Base-by-base conservation (phyloP, 2,329 filamentous ascomycete genomes). In the Phialophora tarda region DNA sequence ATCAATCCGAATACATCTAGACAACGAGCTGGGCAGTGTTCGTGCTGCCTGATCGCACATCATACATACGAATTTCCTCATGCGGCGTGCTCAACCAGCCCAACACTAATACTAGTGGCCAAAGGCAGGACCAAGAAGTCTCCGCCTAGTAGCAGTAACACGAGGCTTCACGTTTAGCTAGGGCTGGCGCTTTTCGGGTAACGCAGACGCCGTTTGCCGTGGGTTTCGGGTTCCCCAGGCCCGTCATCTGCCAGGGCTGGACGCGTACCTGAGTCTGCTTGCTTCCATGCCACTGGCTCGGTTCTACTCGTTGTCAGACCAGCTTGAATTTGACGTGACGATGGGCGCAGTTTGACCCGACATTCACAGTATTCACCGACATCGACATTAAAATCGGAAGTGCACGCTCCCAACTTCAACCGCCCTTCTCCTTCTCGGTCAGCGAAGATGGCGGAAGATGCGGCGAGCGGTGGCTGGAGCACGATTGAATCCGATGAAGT, bases 401-500 rank as follows among this genome's bases (percentile, higher is more conserved):
- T 51, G 48, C 24, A 24, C 10, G 32, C 32, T 11, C 23, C 14
- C 21, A 12, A 28, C 48, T 4, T 51, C 48, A 8, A 26, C 7
- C 8, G 21, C 48, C 48, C 8, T 28, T 26, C 48, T 51, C 48
- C 48, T 26, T 14, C 48, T 14, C 21, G 48, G 48, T 21, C 23
- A 28, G 6, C 55, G 26, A 32, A 48, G 50, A 89, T 89, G 87
- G 91, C 90, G 80, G 91, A 89, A 26, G 80, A 82, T 62, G 74
- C 66, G 11, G 61, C 68, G 17, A 68, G 74, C 62, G 80, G 77
- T 73, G 93, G 94, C 70, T 98, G 94, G 94, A 97, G 96, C 80
- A 98, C 94, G 47, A 97, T 98, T 77, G 94, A 98, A 81, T 96
- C 92, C 70, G 94, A 98, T 83, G 94, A 94, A 79, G 93, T 96